Percentiles rank a stretch among this genome's conserved stretches.
These are phyloP conservation scores for Colletotrichum tropicale DNA, from an alignment of 2,329 filamentous ascomycete genomes.

Conservation along the genomic window DNA sequence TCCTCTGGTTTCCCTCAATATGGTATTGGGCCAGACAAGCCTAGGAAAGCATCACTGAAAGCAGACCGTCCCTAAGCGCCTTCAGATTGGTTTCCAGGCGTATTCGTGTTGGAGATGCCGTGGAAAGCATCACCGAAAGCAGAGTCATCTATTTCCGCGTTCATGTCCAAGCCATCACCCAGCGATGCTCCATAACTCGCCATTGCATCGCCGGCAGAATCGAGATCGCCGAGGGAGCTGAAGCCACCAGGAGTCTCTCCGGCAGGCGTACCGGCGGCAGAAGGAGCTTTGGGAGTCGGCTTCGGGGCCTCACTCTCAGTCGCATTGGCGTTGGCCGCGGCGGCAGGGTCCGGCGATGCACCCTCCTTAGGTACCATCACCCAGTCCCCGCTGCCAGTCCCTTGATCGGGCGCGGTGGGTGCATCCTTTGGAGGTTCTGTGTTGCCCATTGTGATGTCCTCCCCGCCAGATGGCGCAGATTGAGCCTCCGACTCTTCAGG, in stretches of 20 bases:
- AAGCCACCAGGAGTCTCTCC: conserved; percentile 44
- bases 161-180: conserved; percentile 62
- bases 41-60: neutral
- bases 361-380: conserved; percentile 73
- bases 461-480: conserved; percentile 21
- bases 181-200: conserved; percentile 61
- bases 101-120: conserved; percentile 52
- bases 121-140: conserved; percentile 87
- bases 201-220: conserved; percentile 75
- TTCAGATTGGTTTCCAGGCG: conserved; percentile 31
- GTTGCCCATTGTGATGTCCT: conserved; percentile 58
- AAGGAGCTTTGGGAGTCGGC: conserved; percentile 25
- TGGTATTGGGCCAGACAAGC: neutral
- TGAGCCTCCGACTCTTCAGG: conserved; percentile 24
- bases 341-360: conserved; percentile 41
- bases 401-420: conserved; percentile 52
- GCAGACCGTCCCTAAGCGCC: conserved; percentile 4
- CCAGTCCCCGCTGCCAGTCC: conserved; percentile 69
- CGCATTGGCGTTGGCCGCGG: conserved; percentile 23
- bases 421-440: conserved; percentile 42
- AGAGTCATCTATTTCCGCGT: conserved; percentile 76
- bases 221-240: conserved; percentile 66
- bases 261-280: conserved; percentile 49
- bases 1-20: neutral
- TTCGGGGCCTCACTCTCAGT: neutral